Evolutionary conservation across 805 yeast genomes (phyloP).

Genomic region (Schizosaccharomyces osmophilus): DNA sequence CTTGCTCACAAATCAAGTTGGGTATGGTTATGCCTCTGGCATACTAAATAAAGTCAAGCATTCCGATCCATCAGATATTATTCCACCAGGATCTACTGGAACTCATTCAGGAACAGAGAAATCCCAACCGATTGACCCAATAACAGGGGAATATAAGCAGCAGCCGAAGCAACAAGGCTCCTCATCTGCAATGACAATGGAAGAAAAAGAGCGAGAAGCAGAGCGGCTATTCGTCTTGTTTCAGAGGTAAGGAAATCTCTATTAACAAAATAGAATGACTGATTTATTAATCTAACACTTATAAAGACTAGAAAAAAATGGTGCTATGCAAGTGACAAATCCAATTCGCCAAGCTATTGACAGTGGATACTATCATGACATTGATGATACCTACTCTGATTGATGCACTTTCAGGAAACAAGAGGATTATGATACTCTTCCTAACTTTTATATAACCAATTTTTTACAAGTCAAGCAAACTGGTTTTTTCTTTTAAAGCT

Average conservation of each 20-base stretch:
- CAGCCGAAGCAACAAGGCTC: constrained; percentile 3
- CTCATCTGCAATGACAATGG: constrained; percentile 16
- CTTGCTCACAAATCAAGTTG: constrained; percentile 3
- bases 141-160: constrained; percentile 11
- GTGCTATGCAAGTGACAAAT: background rate
- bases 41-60: background rate
- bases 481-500: too few relatives aligned
- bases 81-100: background rate
- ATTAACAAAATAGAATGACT: background rate
- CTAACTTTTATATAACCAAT: too few relatives aligned
- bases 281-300: background rate
- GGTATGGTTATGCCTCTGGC: constrained; percentile 13
- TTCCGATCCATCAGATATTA: background rate
- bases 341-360: background rate
- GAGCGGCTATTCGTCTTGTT: constrained; percentile 20
- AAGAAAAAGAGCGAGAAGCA: constrained; percentile 22
- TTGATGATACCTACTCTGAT: background rate
- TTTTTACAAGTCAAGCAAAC: too few relatives aligned
- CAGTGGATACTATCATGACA: background rate
- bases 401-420: background rate
- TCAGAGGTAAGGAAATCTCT: constrained; percentile 12
- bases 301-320: constrained; percentile 10
- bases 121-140: constrained; percentile 7
- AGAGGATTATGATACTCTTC: too few relatives aligned
- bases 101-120: background rate